phyloP scores from a whole-genome alignment of 1,284 basidiomycete genomes.

The Fomitopsis betulina region DNA sequence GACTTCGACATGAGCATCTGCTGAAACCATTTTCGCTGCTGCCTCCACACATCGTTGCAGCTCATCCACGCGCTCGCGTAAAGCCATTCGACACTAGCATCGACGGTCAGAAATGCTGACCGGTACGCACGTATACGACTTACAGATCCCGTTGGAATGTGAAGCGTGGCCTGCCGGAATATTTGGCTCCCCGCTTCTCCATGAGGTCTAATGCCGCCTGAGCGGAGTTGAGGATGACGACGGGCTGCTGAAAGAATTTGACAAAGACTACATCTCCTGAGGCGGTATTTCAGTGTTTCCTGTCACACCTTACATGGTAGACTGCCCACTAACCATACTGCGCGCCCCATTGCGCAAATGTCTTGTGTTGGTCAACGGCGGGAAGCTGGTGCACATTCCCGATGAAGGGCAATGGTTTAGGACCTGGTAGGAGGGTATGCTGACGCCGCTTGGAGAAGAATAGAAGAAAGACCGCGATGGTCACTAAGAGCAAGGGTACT shows the following conservation, averaged over 20 bases:
- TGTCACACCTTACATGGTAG: background rate
- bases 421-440: constrained; percentile 14
- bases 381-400: constrained; percentile 22
- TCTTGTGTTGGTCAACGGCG: constrained; percentile 14
- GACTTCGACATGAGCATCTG: constrained; percentile 21
- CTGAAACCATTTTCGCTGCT: constrained; percentile 26
- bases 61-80: constrained; percentile 17
- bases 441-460: background rate
- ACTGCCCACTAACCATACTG: constrained; percentile 10
- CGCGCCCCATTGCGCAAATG: constrained; percentile 18
- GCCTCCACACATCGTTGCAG: constrained; percentile 26
- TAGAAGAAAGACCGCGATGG: too few relatives aligned
- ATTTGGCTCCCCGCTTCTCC: constrained; percentile 35
- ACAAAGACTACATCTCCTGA: constrained; percentile 34
- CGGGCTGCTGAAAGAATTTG: constrained; percentile 28
- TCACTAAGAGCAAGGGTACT: too few relatives aligned
- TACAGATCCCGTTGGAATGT: constrained; percentile 26
- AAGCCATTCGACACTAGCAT: constrained; percentile 12
- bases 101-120: background rate
- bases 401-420: constrained; percentile 14
- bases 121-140: background rate
- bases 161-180: constrained; percentile 32
- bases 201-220: constrained; percentile 34
- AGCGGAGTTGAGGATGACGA: constrained; percentile 33
- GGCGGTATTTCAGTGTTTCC: too few relatives aligned